Base-by-base conservation (phyloP, 2,329 filamentous ascomycete species). In the Aspergillus japonicus region DNA sequence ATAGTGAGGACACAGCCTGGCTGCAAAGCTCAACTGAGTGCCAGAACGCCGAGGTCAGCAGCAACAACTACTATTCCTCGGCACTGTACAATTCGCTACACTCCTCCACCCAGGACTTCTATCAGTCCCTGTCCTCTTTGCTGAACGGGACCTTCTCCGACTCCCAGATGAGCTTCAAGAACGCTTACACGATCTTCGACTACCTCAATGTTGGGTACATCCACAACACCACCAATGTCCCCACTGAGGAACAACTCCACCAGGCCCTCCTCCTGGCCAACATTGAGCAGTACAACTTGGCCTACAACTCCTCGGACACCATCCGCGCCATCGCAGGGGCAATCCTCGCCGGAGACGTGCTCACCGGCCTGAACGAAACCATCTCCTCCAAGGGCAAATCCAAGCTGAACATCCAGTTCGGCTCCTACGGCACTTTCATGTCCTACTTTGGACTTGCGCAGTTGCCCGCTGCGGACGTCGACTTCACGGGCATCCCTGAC, bases 401-500 rank as follows among this genome's bases (percentile, higher is more conserved):
- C 50, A 78, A 79, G 64, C 68, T 81, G 61, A 75, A 73, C 66
- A 75, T 88, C 68, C 84, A 87, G 63, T 86, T 87, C 74, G 86
- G 86, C 63, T 81, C 85, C 31, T 88, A 88, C 73, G 85, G 77
- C 5, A 82, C 81, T 26, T 87, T 87, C 72, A 70, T 83, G 47
- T 84, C 84, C 2, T 87, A 86, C 77, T 87, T 88, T 71, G 85
- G 85, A 23, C 81, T 88, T 19, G 76, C 82, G 1, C 76, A 83
- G 60, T 73, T 88, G 52, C 72, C 78, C 5, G 58, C 67, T 26
- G 82, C 78, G 2, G 84, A 81, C 60, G 66, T 77, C 1, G 79
- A 90, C 73, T 96, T 96, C 79, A 87, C 79, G 60, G 90, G 90
- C 57, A 80, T 96, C 12, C 87, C 89, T n/a, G 88, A 92, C 77